These are phyloP conservation scores for Wallacemonas sp. DNA, from an alignment of 208 protist species.

Conservation along the genomic window DNA sequence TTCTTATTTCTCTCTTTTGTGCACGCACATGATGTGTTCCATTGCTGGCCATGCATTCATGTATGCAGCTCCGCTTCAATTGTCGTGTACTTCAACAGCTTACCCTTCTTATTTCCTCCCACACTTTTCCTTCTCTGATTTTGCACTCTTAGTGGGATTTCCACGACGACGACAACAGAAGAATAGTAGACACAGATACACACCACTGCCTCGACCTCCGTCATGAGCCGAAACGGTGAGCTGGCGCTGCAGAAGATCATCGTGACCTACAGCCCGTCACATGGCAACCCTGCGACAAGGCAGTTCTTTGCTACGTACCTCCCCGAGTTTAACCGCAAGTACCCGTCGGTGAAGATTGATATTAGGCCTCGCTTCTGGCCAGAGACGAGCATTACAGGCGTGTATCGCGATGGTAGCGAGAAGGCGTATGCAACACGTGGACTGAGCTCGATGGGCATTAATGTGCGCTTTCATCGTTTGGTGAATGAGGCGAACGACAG, in stretches of 20 bases:
- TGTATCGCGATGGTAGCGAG: slow-evolving; percentile 87
- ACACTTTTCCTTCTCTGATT: too few species aligned
- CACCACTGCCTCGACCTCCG: neutral
- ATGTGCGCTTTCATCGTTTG: slow-evolving; percentile 61
- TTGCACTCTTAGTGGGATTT: too few species aligned
- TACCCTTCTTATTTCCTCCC: too few species aligned
- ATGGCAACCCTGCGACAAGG: slow-evolving; percentile 60
- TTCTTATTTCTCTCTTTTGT: slow-evolving; percentile 13
- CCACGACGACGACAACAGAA: neutral
- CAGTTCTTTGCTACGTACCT: slow-evolving; percentile 82
- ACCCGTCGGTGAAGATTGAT: slow-evolving; percentile 75
- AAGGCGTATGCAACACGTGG: slow-evolving; percentile 44
- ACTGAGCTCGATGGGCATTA: slow-evolving; percentile 79
- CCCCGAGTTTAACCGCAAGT: slow-evolving; percentile 65
- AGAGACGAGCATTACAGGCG: slow-evolving; percentile 74
- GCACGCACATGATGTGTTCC: neutral
- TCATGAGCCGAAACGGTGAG: slow-evolving; percentile 86
- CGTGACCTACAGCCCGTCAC: slow-evolving; percentile 72
- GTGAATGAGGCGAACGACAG: slow-evolving; percentile 82
- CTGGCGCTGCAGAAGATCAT: slow-evolving; percentile 82
- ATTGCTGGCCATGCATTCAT: too few species aligned
- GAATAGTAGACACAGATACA: neutral
- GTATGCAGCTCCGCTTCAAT: too few species aligned
- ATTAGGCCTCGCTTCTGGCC: slow-evolving; percentile 74
- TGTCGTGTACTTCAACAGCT: too few species aligned